A percentile compares a stretch with the other conserved stretches of the same genome.
phyloP scores from a whole-genome alignment of 371 early-diverging fungal species.

The Mucor lusitanicus region DNA sequence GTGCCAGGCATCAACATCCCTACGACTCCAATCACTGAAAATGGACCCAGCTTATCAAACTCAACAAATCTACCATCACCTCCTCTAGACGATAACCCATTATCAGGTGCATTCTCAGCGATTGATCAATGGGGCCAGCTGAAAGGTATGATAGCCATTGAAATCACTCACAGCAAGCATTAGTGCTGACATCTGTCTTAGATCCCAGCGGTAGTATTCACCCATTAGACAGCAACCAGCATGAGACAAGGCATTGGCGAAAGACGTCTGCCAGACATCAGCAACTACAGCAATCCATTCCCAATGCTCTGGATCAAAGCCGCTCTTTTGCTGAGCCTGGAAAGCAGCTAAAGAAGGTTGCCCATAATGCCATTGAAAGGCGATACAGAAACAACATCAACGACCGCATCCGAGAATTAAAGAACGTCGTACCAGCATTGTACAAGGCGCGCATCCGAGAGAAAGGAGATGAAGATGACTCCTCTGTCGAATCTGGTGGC shows the following conservation, averaged over 20 bases:
- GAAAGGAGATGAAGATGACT: slow-evolving; percentile 13
- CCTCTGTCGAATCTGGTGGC: slow-evolving; percentile 34
- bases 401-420: slow-evolving; percentile 81
- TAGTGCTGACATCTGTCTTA: background rate
- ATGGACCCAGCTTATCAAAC: background rate
- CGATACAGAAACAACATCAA: slow-evolving; percentile 91
- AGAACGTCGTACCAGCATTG: slow-evolving; percentile 79
- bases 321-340: background rate
- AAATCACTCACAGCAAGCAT: background rate
- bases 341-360: slow-evolving; percentile 64
- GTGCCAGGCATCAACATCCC: slow-evolving; percentile 34
- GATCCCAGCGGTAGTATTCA: slow-evolving; percentile 3
- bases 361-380: slow-evolving; percentile 89
- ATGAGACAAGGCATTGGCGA: slow-evolving; percentile 19
- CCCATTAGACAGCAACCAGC: background rate
- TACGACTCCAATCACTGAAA: slow-evolving; percentile 19
- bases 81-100: slow-evolving; percentile 13
- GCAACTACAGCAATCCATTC: slow-evolving; percentile 11
- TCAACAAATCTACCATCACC: slow-evolving; percentile 17
- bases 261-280: slow-evolving; percentile 17
- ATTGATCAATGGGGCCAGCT: slow-evolving; percentile 26
- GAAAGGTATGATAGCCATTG: slow-evolving; percentile 1
- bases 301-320: background rate
- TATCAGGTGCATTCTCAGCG: slow-evolving; percentile 11
- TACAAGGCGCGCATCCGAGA: slow-evolving; percentile 37